Conservation (phyloP, 75 land plant genomes). For the Sequoiadendron giganteum region DNA sequence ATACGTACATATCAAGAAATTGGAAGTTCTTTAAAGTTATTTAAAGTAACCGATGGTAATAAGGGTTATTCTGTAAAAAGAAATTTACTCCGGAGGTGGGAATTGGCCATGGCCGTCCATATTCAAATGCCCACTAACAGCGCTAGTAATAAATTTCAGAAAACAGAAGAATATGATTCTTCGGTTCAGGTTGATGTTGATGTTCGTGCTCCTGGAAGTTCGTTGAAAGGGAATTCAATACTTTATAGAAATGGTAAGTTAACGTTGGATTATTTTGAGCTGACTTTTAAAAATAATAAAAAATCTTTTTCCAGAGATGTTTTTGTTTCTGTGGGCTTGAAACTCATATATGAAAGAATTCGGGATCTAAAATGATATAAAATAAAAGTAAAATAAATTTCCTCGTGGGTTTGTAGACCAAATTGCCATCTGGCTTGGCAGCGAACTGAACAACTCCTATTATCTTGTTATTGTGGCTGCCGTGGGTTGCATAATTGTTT, state of each 20-base stretch:
- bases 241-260: not conserved
- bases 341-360: not conserved
- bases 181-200: not conserved
- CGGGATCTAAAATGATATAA: too few species aligned
- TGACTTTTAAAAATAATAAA: not conserved
- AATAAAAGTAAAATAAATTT: not conserved
- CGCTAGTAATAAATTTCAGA: not conserved
- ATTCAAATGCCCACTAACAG: constrained; percentile 1
- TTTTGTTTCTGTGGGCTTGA: not conserved
- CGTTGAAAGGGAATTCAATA: not conserved
- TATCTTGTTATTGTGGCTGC: not conserved
- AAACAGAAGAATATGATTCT: not conserved
- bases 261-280: not conserved
- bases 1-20: not conserved
- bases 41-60: not conserved
- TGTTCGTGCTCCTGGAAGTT: not conserved
- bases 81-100: not conserved
- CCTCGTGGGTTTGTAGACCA: not conserved
- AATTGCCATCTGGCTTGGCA: not conserved
- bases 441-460: not conserved
- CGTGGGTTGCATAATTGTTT: not conserved
- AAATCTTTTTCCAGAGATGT: too few species aligned
- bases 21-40: not conserved
- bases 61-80: not conserved
- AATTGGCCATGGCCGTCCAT: constrained; percentile 1